Conservation (phyloP, 306 rosid species). For the Benincasa hispida region DNA sequence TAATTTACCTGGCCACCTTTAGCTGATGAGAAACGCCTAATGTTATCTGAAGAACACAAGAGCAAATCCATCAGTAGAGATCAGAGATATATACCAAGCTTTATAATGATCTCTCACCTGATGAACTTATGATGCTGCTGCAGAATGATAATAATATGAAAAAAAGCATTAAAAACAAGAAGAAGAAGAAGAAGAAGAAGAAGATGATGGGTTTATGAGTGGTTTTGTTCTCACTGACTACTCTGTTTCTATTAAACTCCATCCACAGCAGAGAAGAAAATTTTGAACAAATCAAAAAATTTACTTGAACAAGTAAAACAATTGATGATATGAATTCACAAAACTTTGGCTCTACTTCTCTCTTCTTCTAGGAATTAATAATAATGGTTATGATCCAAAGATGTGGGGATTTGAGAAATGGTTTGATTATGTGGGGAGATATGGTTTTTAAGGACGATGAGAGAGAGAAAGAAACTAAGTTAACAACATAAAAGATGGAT, state of each 20-base stretch:
- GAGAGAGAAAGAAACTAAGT: no score
- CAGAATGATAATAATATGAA: constrained; percentile 16
- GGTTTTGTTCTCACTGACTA: not conserved
- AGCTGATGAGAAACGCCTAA: constrained; percentile 17
- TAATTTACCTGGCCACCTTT: constrained; percentile 9
- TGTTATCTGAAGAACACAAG: constrained; percentile 30
- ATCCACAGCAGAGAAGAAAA: constrained; percentile 19
- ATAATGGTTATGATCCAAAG: no score
- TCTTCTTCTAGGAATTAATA: no score
- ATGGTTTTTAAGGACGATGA: no score
- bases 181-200: not conserved
- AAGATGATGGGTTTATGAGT: not conserved
- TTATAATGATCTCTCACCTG: not conserved
- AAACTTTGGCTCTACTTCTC: no score
- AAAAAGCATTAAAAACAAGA: not conserved
- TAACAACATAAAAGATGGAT: no score
- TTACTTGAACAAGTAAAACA: no score
- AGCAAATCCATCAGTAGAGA: not conserved
- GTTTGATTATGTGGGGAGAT: no score
- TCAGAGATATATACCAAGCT: no score
- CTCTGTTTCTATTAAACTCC: constrained; percentile 46
- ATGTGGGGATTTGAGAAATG: no score
- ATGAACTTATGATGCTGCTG: constrained; percentile 14
- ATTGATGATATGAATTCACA: no score
- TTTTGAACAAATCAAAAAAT: not conserved